Base-by-base conservation (phyloP, 2,329 filamentous ascomycete genomes). In the Amylocarpus encephaloides region DNA sequence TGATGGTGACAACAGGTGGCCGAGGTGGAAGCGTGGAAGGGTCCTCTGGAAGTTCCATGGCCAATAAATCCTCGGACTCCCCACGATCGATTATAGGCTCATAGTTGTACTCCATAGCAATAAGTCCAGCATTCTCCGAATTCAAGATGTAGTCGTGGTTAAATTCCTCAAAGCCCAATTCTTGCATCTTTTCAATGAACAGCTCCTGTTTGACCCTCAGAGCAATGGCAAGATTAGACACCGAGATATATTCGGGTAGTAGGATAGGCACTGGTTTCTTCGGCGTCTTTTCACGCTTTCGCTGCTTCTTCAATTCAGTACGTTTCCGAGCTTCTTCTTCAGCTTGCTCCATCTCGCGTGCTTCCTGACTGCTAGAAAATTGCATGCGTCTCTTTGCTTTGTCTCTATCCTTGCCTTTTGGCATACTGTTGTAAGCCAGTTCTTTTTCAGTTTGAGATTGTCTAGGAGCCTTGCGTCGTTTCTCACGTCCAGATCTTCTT, bases 1-100 rank as follows among this genome's bases (percentile, higher is more conserved):
- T 98, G 64, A 98, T 98, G 0, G 94, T 97, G 35, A 98, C 91
- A 33, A 98, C 89, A 0, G 93, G 94, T 6, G 93, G 92, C 13
- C 94, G 81, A 32, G 73, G 69, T 1, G 90, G 89, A 6, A 96
- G 69, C 12, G 68, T 60, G 0, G 85, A 80, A 43, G 73, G 77
- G 66, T 92, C 88, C 61, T 83, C 82, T 7, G 81, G 79, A 22
- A 76, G 71, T 1, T 89, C 84, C 10, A 83, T 79, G 19, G 86
- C 77, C 54, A 77, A 78, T 35, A 98, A 70, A 66, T 98, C 92
- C 40, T 82, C 73, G 1, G 71, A 67, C 42, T 85, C 81, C 15
- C 73, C 83, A 62, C 66, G 75, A 50, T 89, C 84, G 19, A 93
- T 79, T 2, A 85, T 83, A 0, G 92, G 88, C 53, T 97, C 90